Percentiles rank a stretch among this genome's conserved stretches.
These are phyloP conservation scores for Claviceps sp. DNA, from an alignment of 2,329 filamentous ascomycete genomes.

Conservation along the genomic window DNA sequence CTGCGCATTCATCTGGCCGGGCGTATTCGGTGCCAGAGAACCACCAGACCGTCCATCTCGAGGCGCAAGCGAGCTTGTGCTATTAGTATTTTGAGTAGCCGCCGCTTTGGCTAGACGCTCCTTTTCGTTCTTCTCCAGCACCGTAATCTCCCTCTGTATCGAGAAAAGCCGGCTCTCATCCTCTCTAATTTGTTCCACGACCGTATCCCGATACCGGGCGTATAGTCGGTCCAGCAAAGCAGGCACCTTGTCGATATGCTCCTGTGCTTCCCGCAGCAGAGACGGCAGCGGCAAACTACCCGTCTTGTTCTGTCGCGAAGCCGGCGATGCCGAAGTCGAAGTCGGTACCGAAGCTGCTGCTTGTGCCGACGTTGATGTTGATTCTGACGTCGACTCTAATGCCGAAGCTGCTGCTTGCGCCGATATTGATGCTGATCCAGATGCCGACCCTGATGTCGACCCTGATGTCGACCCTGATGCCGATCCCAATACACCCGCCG, in stretches of 20 bases:
- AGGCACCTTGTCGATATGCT: conserved; percentile 56
- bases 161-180: conserved; percentile 56
- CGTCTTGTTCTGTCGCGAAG: conserved; percentile 62
- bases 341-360: conserved; percentile 12
- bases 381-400: conserved; percentile 10
- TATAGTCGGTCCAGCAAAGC: conserved; percentile 62
- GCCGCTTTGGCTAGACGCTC: conserved; percentile 22
- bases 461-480: background rate
- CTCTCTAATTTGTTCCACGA: conserved; percentile 56
- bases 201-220: conserved; percentile 54
- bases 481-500: conserved; percentile 25
- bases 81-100: conserved; percentile 21
- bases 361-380: background rate
- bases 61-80: conserved; percentile 18
- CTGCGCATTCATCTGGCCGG: background rate
- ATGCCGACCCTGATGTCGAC: background rate
- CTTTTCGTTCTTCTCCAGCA: conserved; percentile 42
- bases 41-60: conserved; percentile 17
- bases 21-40: background rate
- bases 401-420: background rate
- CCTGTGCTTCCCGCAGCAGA: conserved; percentile 46
- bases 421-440: background rate
- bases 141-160: conserved; percentile 53
- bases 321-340: conserved; percentile 28
- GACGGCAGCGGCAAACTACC: conserved; percentile 49